Evolutionary conservation across 352 stramenopile species (phyloP), one percentile per base, ranked within the genome.

Genomic region (Blastocystis sp.): DNA sequence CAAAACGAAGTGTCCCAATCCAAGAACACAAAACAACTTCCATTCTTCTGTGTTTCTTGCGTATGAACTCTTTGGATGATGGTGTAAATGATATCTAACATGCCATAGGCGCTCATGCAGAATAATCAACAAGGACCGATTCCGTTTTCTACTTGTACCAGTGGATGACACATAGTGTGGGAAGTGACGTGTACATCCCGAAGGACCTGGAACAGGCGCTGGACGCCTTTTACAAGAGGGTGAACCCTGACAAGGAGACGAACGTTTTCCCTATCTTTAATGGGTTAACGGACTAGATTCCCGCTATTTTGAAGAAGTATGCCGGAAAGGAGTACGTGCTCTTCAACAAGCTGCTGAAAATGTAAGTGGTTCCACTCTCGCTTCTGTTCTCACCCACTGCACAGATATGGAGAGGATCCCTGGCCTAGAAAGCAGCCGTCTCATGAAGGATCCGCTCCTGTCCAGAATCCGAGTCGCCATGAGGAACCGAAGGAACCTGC

Each of bases 341-440:
- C 11, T 81, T 81, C 43, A 62, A 59, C 21, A 23, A 43, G 17
- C 62, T 81, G 52, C 28, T n/a, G 11, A 81, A 81, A 81, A n/a
- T 62, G 71, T 81, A 65, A 11, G 43, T 81, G 19, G 48, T 67
- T 1, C 28, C 3, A 10, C 9, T 23, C 14, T 48, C n/a, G 48
- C 48, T 56, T 14, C 28, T 34, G 28, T 17, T 56, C 48, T 56
- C 48, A 38, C 34, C 41, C 43, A 34, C 4, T 45, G 14, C 34
- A 9, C 66, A 81, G 71, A 2, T 81, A 81, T 40, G 62, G 62
- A 17, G 52, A 81, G 59, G 71, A 81, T 81, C 71, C 71, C 17
- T 81, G 71, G 71, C 71, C 71, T 7, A 38, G 5, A 45, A 14
- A 34, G 7, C 10, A 10, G 7, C 34, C 2, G 0, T 48, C 23